Evolutionary conservation across 2,329 filamentous ascomycete genomes (phyloP), one percentile per base, ranked within the genome.

Genomic region (Aureobasidium sp.): DNA sequence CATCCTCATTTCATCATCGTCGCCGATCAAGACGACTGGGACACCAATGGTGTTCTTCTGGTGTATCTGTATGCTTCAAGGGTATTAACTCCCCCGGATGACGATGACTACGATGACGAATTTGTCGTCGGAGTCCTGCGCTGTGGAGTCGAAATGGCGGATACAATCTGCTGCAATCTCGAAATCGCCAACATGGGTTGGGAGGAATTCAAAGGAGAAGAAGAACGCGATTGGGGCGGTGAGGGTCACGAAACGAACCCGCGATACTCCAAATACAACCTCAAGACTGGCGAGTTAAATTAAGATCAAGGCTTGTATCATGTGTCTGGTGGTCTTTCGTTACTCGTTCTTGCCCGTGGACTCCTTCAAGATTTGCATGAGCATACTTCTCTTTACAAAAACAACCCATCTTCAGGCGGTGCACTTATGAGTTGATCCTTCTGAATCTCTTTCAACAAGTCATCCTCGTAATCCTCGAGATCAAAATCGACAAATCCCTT

Each of bases 1-100:
- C 55, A 58, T 22, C 31, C 55, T 2, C 20, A 58, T 22, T 47
- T 58, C 42, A 27, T 58, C 42, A 58, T 58, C 8, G 55, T 58
- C 3, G 55, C 42, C 20, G 55, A 58, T 7, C n/a, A 58, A 20
- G 31, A 36, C 7, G 41, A 45, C 12, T 58, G 41, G 41, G 5
- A 27, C 2, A 37, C 5, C 11, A 44, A 44, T 2, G 52, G 55
- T 5, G 55, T 58, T 7, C 55, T 58, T 14, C 1, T 27, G 8
- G 41, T 58, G 1, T 47, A 37, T 12, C 29, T 37, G 9, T 7
- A 27, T 12, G 55, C 8, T 9, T 20, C 11, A 7, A 42, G 52
- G 25, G 2, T 2, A 6, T n/a, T 34, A 5, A 22, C 34, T n/a
- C 14, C 11, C 3, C 2, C n/a, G 9, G 51, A 55, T 15, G 51